A percentile compares a stretch with the other conserved stretches of the same genome.
Conservation (phyloP, 2,329 filamentous ascomycete genomes). For the Bipolaris cookei region DNA sequence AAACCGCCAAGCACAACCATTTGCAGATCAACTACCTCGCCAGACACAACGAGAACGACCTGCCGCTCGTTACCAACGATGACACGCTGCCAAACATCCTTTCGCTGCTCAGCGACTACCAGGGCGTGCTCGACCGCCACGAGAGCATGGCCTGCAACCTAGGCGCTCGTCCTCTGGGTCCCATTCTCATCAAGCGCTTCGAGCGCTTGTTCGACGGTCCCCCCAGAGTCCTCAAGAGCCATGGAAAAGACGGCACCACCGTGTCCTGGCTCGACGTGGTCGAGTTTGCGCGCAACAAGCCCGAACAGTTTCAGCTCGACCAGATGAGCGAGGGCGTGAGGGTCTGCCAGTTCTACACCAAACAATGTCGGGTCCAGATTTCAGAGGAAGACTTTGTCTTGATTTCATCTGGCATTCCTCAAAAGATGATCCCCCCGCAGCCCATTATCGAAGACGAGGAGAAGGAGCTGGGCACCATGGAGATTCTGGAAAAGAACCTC, state of each 20-base stretch:
- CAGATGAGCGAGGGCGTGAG: conserved; percentile 71
- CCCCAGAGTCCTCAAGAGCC: conserved; percentile 69
- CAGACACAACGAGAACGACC: conserved; percentile 65
- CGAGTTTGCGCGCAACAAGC: conserved; percentile 80
- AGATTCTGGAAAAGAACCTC: conserved; percentile 81
- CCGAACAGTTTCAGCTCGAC: conserved; percentile 76
- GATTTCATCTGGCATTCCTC: conserved; percentile 80
- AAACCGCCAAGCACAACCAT: conserved; percentile 64
- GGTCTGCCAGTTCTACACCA: conserved; percentile 81
- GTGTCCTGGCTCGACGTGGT: conserved; percentile 87
- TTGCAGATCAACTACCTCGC: conserved; percentile 73
- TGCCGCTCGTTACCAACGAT: conserved; percentile 66
- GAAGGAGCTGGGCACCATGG: conserved; percentile 81
- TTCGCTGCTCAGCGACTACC: conserved; percentile 77
- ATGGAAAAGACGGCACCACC: conserved; percentile 64
- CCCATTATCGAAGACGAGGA: conserved; percentile 86
- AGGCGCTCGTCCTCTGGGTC: conserved; percentile 80
- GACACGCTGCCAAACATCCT: conserved; percentile 78
- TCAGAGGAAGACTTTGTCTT: conserved; percentile 86
- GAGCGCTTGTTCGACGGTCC: conserved; percentile 85
- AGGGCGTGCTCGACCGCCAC: conserved; percentile 82
- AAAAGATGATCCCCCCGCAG: conserved; percentile 80
- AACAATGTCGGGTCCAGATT: conserved; percentile 82
- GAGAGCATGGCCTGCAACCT: conserved; percentile 87
- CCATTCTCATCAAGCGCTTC: conserved; percentile 83